Base-by-base conservation (phyloP, 148 eudicot species). In the Rhododendron vialii region DNA sequence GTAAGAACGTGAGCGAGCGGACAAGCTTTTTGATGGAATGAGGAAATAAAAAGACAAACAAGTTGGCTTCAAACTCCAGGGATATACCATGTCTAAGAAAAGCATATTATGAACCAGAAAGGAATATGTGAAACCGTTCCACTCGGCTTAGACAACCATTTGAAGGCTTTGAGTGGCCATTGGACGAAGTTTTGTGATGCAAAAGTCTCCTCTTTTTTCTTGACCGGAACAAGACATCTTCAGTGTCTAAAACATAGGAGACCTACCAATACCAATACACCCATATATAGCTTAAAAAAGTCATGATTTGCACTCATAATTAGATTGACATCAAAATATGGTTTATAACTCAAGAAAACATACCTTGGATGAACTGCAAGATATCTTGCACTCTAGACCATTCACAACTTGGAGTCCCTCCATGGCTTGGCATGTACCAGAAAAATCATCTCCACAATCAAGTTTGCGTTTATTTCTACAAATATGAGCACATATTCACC, bases 301-400 rank as follows among this genome's bases (percentile, higher is more conserved):
- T 22, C 24, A 24, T 43, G 28, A 30, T 53, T 50, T 12, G n/a
- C 50, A 15, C 50, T n/a, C 53, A 24, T n/a, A 79, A 48, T 81
- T 18, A 81, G 18, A 30, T 30, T 71, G 9, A 30, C 38, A 13
- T 71, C 80, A 41, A 36, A 53, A 15, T 11, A 36, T 28, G 48
- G 22, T 71, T 30, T 71, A 71, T 69, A 28, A 77, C 80, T 82
- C 67, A 2, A 55, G 13, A 45, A 45, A 82, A 84, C 79, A 47
- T 90, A 95, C 99, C 98, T 94, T 95, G 86, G 90, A 88, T 57
- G 98, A 84, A 86, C 73, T 92, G 92, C 92, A 89, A 77, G 95
- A 82, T 83, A 95, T 91, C 92, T 92, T 95, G 87, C 94, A 90
- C 89, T 94, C 98, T 43, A 97, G 91, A 84, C 98, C 98, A 87